Conservation (phyloP, 2,329 filamentous ascomycete genomes). For the Shiraia sp. region DNA sequence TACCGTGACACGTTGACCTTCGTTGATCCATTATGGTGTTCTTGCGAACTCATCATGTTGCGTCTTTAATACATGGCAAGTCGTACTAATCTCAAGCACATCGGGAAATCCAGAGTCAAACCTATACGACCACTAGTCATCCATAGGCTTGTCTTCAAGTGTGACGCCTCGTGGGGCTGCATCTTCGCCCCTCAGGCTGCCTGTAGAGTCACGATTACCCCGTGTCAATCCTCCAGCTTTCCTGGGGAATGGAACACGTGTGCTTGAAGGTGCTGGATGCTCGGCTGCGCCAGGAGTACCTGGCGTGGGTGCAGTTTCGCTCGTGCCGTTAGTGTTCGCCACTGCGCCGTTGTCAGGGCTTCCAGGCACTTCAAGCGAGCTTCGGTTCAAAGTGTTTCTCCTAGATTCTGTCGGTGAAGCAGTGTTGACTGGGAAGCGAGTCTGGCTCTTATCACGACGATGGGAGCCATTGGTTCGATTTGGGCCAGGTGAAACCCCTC, state of each 20-base stretch:
- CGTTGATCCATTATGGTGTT: not conserved
- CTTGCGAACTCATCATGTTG: constrained; percentile 4
- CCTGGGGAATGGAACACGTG: constrained; percentile 39
- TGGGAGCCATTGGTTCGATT: constrained; percentile 47
- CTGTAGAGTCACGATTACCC: constrained; percentile 44
- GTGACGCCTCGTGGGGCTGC: constrained; percentile 60
- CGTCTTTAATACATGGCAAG: constrained; percentile 5
- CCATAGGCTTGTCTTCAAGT: constrained; percentile 77
- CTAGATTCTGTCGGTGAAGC: constrained; percentile 58
- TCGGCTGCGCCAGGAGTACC: constrained; percentile 19
- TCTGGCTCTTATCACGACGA: constrained; percentile 77
- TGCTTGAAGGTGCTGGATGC: constrained; percentile 40
- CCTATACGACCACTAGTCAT: constrained; percentile 58
- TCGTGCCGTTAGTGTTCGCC: constrained; percentile 45
- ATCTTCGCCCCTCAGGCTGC: constrained; percentile 51
- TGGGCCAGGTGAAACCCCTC: constrained; percentile 74
- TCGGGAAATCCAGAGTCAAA: constrained; percentile 2
- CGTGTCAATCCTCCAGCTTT: constrained; percentile 42
- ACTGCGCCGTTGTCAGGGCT: constrained; percentile 53
- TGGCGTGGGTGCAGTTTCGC: constrained; percentile 23
- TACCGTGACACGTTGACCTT: not conserved
- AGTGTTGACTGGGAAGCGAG: constrained; percentile 76
- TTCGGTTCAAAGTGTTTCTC: constrained; percentile 60
- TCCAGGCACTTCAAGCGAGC: constrained; percentile 81
- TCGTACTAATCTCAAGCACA: constrained; percentile 2